Percentiles rank a stretch among this genome's conserved stretches.
phyloP scores from a whole-genome alignment of 2,329 filamentous ascomycete genomes.

The Lanzia echinophila region DNA sequence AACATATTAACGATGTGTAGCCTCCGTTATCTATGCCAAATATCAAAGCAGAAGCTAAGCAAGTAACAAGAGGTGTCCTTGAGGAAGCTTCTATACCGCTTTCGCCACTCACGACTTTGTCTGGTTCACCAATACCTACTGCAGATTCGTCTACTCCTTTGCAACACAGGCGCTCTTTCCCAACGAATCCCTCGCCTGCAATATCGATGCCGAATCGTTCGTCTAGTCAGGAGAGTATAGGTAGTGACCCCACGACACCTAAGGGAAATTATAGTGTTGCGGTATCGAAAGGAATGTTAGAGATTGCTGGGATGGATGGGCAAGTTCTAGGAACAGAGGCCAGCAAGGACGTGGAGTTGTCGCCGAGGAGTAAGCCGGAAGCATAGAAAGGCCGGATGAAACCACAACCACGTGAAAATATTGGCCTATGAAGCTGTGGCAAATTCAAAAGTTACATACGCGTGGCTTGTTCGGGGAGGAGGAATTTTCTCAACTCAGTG shows the following conservation, averaged over 20 bases:
- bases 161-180: too few relatives aligned
- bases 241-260: too few relatives aligned
- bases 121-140: not conserved
- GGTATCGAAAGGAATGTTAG: too few relatives aligned
- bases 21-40: constrained; percentile 19
- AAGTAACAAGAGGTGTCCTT: constrained; percentile 21
- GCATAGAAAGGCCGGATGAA: not conserved
- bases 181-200: too few relatives aligned
- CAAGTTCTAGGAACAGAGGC: not conserved
- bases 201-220: too few relatives aligned
- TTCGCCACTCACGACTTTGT: not conserved
- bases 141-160: too few relatives aligned
- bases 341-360: not conserved
- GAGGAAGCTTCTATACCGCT: not conserved
- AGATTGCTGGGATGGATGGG: not conserved
- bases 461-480: too few relatives aligned
- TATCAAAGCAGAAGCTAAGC: constrained; percentile 22
- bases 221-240: too few relatives aligned
- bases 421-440: not conserved
- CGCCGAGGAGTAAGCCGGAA: constrained; percentile 1
- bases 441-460: too few relatives aligned
- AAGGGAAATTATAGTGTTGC: too few relatives aligned
- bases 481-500: too few relatives aligned
- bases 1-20: constrained; percentile 9
- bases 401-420: not conserved